Percentiles rank a stretch among this genome's conserved stretches.
Conservation (phyloP, 176 grass and related monocot genomes). For the Cymbopogon citratus region DNA sequence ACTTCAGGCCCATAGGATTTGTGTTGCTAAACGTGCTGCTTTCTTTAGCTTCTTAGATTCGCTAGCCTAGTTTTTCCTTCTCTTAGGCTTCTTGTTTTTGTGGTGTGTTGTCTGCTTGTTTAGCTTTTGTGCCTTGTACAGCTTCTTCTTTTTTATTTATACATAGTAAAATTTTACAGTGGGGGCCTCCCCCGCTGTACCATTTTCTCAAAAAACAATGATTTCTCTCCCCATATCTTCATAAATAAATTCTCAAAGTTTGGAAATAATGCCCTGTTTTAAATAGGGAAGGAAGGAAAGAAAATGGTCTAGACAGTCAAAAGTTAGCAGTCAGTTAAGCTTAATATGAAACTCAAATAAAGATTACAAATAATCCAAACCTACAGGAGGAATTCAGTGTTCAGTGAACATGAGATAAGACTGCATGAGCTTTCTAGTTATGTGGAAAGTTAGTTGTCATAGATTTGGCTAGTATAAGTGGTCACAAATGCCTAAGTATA, state of each 20-base stretch:
- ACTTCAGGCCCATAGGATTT: too few relatives aligned
- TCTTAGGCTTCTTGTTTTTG: too few relatives aligned
- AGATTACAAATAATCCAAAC: background rate
- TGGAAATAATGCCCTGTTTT: background rate
- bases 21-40: too few relatives aligned
- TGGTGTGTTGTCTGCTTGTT: too few relatives aligned
- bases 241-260: conserved; percentile 7
- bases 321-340: background rate
- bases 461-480: background rate
- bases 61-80: too few relatives aligned
- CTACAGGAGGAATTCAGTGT: conserved; percentile 1
- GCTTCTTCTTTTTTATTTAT: too few relatives aligned
- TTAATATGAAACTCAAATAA: conserved; percentile 9
- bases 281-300: background rate
- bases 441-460: background rate
- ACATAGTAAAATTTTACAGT: too few relatives aligned
- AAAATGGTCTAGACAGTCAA: background rate
- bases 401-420: background rate
- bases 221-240: background rate
- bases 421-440: background rate
- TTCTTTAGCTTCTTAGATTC: too few relatives aligned
- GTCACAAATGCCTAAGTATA: background rate
- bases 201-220: too few relatives aligned
- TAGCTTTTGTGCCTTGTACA: too few relatives aligned
- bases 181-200: too few relatives aligned